These are phyloP conservation scores for Lippia alba DNA, from an alignment of 305 asterid genomes.

Conservation along the genomic window DNA sequence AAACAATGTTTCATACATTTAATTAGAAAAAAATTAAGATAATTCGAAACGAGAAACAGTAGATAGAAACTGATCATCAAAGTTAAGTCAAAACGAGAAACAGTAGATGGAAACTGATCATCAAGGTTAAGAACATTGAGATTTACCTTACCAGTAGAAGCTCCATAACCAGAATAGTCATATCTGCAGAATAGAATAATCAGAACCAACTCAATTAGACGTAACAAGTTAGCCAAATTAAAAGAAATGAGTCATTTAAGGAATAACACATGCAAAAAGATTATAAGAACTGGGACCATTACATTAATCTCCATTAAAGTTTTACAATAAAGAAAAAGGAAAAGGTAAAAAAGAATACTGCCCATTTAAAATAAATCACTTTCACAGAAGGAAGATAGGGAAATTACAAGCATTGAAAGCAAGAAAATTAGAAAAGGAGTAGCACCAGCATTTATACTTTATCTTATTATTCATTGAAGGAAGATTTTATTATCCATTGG, in stretches of 20 bases:
- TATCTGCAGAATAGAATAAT: constrained; percentile 56
- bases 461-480: too few species aligned
- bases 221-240: not conserved
- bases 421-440: constrained; percentile 52
- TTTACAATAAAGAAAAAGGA: not conserved
- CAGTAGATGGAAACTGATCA: not conserved
- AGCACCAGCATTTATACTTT: constrained; percentile 31
- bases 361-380: constrained; percentile 46
- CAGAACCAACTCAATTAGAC: not conserved
- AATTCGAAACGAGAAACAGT: not conserved
- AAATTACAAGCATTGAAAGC: constrained; percentile 35
- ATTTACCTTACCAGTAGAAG: constrained; percentile 93
- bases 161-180: constrained; percentile 98
- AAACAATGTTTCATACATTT: constrained; percentile 3
- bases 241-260: not conserved
- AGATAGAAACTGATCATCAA: not conserved
- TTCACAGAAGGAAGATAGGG: constrained; percentile 44
- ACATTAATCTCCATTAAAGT: not conserved
- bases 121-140: constrained; percentile 28
- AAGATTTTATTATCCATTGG: constrained; percentile 26
- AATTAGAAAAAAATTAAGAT: constrained; percentile 6
- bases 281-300: not conserved
- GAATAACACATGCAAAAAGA: not conserved
- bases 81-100: constrained; percentile 16
- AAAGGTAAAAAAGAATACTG: not conserved